A percentile compares a stretch with the other conserved stretches of the same genome.
Conservation (phyloP, 805 yeast species). For the Myxozyma lipomycoides region DNA sequence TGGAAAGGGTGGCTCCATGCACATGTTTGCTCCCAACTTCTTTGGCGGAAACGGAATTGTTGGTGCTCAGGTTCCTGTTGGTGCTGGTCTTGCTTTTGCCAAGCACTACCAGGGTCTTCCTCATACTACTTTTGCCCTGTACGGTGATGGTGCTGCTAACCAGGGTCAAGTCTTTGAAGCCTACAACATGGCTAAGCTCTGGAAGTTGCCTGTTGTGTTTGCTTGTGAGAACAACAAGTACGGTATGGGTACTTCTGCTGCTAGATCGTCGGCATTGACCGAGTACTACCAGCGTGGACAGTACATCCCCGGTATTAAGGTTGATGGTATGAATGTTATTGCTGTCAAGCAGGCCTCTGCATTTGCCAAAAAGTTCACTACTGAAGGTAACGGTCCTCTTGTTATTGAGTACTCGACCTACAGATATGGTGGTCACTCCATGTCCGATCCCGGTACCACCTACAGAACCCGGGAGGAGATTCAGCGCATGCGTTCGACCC, state of each 20-base stretch:
- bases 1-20: constrained; percentile 99
- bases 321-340: constrained; percentile 97
- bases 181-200: constrained; percentile 97
- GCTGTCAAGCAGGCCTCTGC: constrained; percentile 94
- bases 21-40: constrained; percentile 92
- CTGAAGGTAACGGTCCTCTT: constrained; percentile 90
- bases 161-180: constrained; percentile 99
- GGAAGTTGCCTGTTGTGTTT: constrained; percentile 92
- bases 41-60: constrained; percentile 99
- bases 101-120: constrained; percentile 84
- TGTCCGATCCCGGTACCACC: constrained; percentile 99
- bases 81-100: constrained; percentile 97
- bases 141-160: constrained; percentile 99
- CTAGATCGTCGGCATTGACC: constrained; percentile 93
- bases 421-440: constrained; percentile 99
- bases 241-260: constrained; percentile 99
- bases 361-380: constrained; percentile 95
- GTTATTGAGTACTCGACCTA: constrained; percentile 97
- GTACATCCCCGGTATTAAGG: constrained; percentile 97
- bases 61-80: constrained; percentile 98
- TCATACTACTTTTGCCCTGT: constrained; percentile 78
- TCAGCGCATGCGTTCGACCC: constrained; percentile 97
- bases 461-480: constrained; percentile 99
- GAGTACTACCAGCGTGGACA: constrained; percentile 99
- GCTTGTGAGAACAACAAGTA: constrained; percentile 99